Evolutionary conservation across 495 filamentous ascomycete genomes (phyloP).

Genomic region (Hypomontagnella monticulosa): DNA sequence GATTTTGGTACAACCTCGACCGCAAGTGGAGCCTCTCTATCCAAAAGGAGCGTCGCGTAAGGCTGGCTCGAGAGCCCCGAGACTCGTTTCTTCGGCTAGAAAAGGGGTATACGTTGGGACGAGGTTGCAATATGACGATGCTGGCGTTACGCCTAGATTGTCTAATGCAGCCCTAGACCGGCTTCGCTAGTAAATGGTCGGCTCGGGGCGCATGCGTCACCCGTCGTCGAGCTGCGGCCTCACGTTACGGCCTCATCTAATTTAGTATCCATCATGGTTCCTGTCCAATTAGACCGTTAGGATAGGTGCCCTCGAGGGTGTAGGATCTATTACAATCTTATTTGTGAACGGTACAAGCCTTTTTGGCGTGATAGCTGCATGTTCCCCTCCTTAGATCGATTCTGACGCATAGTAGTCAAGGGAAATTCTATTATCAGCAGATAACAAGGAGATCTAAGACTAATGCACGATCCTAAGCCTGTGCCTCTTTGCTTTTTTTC

Average conservation of each 20-base stretch:
- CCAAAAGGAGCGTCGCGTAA: neutral
- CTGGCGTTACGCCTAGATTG: neutral
- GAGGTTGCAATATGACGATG: neutral
- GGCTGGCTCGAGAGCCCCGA: neutral
- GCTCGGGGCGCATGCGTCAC: no score
- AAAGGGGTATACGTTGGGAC: neutral
- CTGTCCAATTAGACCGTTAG: neutral
- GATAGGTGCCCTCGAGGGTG: neutral
- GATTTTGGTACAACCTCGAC: neutral
- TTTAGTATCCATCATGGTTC: no score
- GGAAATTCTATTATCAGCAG: constrained; percentile 10
- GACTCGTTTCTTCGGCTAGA: neutral
- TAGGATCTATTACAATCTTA: neutral
- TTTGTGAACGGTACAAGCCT: neutral
- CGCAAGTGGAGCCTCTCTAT: neutral
- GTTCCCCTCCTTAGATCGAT: neutral
- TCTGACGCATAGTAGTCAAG: neutral
- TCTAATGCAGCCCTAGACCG: constrained; percentile 4
- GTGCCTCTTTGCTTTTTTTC: constrained; percentile 3
- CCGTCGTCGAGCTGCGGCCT: neutral
- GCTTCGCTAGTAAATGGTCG: no score
- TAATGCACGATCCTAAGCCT: constrained; percentile 2
- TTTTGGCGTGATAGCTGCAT: neutral
- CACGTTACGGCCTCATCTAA: neutral
- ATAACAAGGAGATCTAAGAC: constrained; percentile 17